Base-by-base conservation (phyloP, 1,284 basidiomycete species). In the Bjerkandera adusta region DNA sequence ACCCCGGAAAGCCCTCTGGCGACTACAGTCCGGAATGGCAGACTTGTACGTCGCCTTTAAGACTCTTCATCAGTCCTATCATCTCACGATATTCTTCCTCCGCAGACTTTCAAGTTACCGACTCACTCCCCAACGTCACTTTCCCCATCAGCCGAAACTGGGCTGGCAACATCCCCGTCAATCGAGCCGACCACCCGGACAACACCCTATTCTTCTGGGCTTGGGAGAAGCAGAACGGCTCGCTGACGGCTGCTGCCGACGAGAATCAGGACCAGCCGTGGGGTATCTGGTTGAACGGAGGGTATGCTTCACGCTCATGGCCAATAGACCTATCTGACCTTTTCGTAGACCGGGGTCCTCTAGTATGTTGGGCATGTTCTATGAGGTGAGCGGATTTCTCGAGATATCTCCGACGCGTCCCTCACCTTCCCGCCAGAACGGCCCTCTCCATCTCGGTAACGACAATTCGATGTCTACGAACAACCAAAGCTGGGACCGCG, bases 211-310 rank as follows among this genome's bases (percentile, higher is more conserved):
- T 86, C 66, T 89, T 89, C 63, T 78, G 79, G 73, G 85, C 71
- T 1, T 78, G 82, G 51, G 85, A 89, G 59, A 77, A 76, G 33
- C 66, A 68, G 3, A 60, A 69, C 11, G 83, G 83, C 4, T 87
- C 85, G 2, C 64, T 88, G 48, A 84, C 82, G 5, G 59, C 54
- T 18, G 58, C 57, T 12, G 50, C 53, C 22, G 54, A 57, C 30
- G 68, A 76, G 33, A 10, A 20, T 10, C 60, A 66, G 45, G 60
- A 67, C 15, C 67, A 76, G 20, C 85, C 86, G 2, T 88, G 85
- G 85, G 76, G 76, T 8, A 83, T 88, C 39, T 89, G 84, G 84
- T 60, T 89, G 21, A 86, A 87, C 54, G 84, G 84, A 73, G 82
- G 61, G 53, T 82, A 54, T 44, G 75, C 21, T 7, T 20, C 18